Evolutionary conservation across 2,329 filamentous ascomycete species (phyloP).

Genomic region (Aspergillus calidoustus): DNA sequence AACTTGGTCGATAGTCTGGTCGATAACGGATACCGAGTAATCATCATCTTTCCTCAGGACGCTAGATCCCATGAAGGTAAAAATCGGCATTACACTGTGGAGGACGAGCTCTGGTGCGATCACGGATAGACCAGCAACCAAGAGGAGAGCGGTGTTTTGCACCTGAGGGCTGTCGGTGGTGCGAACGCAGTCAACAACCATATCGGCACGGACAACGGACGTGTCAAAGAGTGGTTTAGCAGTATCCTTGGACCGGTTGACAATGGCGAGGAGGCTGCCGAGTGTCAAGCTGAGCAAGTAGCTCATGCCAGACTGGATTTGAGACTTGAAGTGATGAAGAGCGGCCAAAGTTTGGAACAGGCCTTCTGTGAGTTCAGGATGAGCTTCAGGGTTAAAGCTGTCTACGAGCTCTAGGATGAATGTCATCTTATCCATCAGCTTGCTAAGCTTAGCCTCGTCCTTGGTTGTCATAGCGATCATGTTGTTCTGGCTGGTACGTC

Average conservation of each 20-base stretch:
- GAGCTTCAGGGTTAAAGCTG: slow-evolving; percentile 72
- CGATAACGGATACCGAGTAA: slow-evolving; percentile 94
- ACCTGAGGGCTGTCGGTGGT: slow-evolving; percentile 91
- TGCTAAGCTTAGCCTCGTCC: slow-evolving; percentile 67
- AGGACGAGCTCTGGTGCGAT: slow-evolving; percentile 89
- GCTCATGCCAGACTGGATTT: slow-evolving; percentile 82
- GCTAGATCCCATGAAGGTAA: slow-evolving; percentile 95
- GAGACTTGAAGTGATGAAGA: slow-evolving; percentile 79
- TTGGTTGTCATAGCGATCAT: slow-evolving; percentile 65
- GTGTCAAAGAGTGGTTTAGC: slow-evolving; percentile 67
- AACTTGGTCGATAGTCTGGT: slow-evolving; percentile 90
- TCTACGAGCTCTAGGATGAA: slow-evolving; percentile 90
- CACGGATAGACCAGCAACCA: slow-evolving; percentile 84
- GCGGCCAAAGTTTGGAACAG: slow-evolving; percentile 87
- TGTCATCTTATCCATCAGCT: slow-evolving; percentile 75
- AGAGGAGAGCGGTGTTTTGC: slow-evolving; percentile 85
- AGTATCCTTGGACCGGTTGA: slow-evolving; percentile 69
- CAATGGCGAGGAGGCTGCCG: slow-evolving; percentile 79
- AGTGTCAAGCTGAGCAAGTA: slow-evolving; percentile 88
- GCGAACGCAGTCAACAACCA: slow-evolving; percentile 92
- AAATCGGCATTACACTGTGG: slow-evolving; percentile 98
- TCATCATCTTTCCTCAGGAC: slow-evolving; percentile 92
- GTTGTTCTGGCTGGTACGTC: slow-evolving; percentile 76
- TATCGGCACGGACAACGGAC: slow-evolving; percentile 80
- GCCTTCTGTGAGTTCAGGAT: slow-evolving; percentile 74